Base-by-base conservation (phyloP, 768 basidiomycete species). In the Filobasidium floriforme region DNA sequence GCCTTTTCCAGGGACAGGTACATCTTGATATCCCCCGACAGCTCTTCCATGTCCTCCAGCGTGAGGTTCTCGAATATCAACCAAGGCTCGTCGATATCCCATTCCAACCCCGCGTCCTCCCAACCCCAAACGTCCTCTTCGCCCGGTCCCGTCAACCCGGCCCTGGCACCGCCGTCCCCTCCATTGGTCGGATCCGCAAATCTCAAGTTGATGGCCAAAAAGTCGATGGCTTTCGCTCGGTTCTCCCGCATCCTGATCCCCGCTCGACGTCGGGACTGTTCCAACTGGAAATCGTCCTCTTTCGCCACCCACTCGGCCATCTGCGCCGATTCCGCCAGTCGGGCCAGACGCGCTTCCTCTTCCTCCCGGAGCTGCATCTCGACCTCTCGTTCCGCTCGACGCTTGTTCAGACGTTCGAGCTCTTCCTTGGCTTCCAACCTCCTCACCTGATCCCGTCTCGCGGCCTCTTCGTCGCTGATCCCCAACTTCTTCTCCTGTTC, bases 281-380 rank as follows among this genome's bases (percentile, higher is more conserved):
- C 90, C 59, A 99, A 83, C 77, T 97, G 92, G 78, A 98, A 99
- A 69, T 92, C 90, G 59, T 91, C 94, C 73, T 99, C 96, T 79
- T 93, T 93, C 43, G 90, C 86, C 68, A 97, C 82, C 96, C 96
- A 99, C 66, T 96, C 92, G 6, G 90, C 89, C 93, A 97, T 98
- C 74, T 96, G 92, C 7, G 88, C 91, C 26, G 92, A 92, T 80
- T 99, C 96, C 60, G 91, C 88, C 64, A 94, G 73, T 62, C 92
- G 84, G 67, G 88, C 87, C 85, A 92, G 90, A 69, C 89, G 82
- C 68, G 89, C 79, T 72, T 93, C 91, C 79, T 99, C 96, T 74
- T 97, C 90, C 74, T 99, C 96, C 40, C 93, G 81, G 26, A 97
- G 80, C 67, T 83, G 83, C 77, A 88, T 86, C 73, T 98, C 96